Base-by-base conservation (phyloP, 768 basidiomycete species). In the Pseudohyphozyma bogoriensis region DNA sequence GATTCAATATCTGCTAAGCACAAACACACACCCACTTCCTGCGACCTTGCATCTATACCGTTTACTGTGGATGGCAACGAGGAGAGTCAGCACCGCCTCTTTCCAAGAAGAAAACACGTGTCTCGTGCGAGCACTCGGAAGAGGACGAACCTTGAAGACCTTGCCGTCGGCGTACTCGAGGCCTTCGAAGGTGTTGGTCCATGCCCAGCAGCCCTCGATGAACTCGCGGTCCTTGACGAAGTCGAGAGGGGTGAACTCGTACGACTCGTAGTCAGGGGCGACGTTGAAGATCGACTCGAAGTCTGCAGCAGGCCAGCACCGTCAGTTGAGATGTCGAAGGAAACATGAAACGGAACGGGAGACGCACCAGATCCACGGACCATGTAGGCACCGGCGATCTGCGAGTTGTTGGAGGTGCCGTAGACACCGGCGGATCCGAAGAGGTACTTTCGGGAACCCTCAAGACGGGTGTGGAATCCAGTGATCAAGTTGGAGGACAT, bases 391-490 rank as follows among this genome's bases (percentile, higher is more conserved):
- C 95, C 95, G 47, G 29, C 58, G 33, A 67, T 61, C 50, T 60
- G 57, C 42, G 85, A 87, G 76, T 87, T 78, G 76, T 87, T 86
- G 72, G 78, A 54, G 70, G 77, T 76, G 72, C 95, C 93, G 60
- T 92, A 83, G 26, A 99, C 95, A 73, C 89, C 90, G 49, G 90
- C 74, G 46, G 89, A 92, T 18, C 85, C 93, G 74, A 96, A 95
- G 66, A 92, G 81, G 79, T 95, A 93, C 40, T 69, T 69, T 76
- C 93, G 85, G 28, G 91, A 90, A 13, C 83, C 95, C 78, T 97
- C 95, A 12, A 99, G 83, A 59, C 95, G 89, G 81, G 92, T 76
- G 82, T 92, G 96, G 84, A 93, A 90, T 22, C 93, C 93, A 60
- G 83, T 82, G 71, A 95, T 83, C 75, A 86, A 87, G 81, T 96